A percentile compares a stretch with the other conserved stretches of the same genome.
phyloP scores from a whole-genome alignment of 2,329 filamentous ascomycete genomes.

The Harringtonia aguacate region DNA sequence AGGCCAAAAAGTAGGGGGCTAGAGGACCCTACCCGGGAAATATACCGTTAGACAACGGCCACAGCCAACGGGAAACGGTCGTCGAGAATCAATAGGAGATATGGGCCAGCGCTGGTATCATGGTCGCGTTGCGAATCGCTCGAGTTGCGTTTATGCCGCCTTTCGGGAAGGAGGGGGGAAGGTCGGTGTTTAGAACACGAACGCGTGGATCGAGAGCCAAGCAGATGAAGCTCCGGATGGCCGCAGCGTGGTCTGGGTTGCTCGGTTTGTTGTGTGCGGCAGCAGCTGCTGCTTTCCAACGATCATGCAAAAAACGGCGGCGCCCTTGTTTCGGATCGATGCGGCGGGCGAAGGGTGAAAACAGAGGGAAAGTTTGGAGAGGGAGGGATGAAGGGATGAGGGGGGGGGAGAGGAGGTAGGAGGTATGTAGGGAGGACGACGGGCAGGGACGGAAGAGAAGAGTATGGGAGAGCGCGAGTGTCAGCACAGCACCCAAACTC shows the following conservation, averaged over 20 bases:
- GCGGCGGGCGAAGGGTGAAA: no score
- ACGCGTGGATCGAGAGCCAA: background rate
- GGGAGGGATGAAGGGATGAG: background rate
- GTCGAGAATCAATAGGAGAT: background rate
- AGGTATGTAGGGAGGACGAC: background rate
- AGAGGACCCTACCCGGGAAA: no score
- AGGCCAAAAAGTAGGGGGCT: background rate
- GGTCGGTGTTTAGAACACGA: background rate
- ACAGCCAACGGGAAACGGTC: no score
- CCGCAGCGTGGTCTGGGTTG: no score
- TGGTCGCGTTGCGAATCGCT: no score
- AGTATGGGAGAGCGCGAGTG: slow-evolving; percentile 3
- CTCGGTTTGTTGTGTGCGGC: no score
- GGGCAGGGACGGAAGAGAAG: background rate
- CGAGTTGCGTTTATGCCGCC: no score
- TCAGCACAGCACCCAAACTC: slow-evolving; percentile 10
- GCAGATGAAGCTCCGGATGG: no score
- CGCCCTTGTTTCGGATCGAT: no score
- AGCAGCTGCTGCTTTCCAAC: no score
- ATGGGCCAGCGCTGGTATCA: background rate
- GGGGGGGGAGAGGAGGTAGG: background rate
- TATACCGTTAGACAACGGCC: no score
- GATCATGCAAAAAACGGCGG: no score
- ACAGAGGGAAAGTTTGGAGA: background rate
- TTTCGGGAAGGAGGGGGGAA: background rate